phyloP scores from a whole-genome alignment of 768 basidiomycete genomes.

The Melanogaster broomeanus region DNA sequence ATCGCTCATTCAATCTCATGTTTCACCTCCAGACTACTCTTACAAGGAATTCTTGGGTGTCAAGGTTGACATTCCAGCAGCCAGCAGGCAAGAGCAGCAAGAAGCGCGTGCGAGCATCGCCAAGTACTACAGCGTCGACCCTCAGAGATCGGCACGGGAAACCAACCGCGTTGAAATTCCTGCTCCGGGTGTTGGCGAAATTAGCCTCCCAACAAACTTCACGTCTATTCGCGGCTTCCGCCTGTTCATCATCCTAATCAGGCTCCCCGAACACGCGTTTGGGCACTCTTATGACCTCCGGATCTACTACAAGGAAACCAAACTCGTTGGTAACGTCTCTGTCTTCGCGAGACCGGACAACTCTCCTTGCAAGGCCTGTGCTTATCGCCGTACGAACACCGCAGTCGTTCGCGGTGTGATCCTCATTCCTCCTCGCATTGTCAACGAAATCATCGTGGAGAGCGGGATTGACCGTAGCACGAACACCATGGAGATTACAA shows the following conservation, averaged over 20 bases:
- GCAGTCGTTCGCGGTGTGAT: conserved; percentile 27
- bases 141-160: conserved; percentile 11
- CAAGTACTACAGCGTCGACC: conserved; percentile 26
- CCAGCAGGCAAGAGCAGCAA: conserved; percentile 12
- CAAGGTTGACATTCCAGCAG: conserved; percentile 23
- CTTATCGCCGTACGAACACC: conserved; percentile 11
- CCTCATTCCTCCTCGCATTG: conserved; percentile 16
- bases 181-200: conserved; percentile 5
- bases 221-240: conserved; percentile 22
- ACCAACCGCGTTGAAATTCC: not conserved
- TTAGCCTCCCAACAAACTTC: conserved; percentile 14
- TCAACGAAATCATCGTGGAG: conserved; percentile 21
- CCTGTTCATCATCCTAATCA: conserved; percentile 24
- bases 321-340: conserved; percentile 18
- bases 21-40: conserved; percentile 23
- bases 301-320: conserved; percentile 12
- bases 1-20: not conserved
- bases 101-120: conserved; percentile 21
- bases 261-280: conserved; percentile 24
- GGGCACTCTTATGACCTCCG: conserved; percentile 25
- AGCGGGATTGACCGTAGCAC: not conserved
- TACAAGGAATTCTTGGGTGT: conserved; percentile 26
- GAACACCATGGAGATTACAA: conserved; percentile 13
- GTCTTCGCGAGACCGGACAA: conserved; percentile 26
- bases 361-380: conserved; percentile 27